These are phyloP conservation scores for Suillus subluteus DNA, from an alignment of 768 basidiomycete genomes.

Conservation along the genomic window DNA sequence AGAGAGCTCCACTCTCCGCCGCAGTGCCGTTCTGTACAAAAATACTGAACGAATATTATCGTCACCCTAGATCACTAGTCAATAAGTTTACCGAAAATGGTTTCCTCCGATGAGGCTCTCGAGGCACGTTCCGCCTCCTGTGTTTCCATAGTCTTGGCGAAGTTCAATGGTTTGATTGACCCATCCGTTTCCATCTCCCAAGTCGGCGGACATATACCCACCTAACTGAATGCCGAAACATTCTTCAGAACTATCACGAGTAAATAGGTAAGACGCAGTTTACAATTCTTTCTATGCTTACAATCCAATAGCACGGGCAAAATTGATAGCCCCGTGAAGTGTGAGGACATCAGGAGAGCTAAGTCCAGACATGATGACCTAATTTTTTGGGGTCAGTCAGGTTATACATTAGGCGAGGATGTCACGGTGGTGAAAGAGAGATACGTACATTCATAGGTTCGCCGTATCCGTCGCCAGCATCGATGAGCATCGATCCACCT, in stretches of 20 bases:
- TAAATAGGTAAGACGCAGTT: constrained; percentile 8
- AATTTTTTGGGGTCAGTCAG: neutral
- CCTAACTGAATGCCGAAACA: constrained; percentile 42
- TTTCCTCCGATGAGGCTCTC: constrained; percentile 51
- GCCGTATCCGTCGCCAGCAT: constrained; percentile 42
- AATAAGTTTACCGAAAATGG: constrained; percentile 44
- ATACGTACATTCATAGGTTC: constrained; percentile 52
- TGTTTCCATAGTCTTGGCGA: constrained; percentile 41
- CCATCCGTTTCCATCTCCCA: constrained; percentile 51
- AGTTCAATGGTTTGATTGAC: constrained; percentile 49
- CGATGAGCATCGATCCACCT: constrained; percentile 49
- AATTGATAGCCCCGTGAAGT: constrained; percentile 59
- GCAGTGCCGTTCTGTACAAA: constrained; percentile 60
- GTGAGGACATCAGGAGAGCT: constrained; percentile 63
- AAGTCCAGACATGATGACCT: constrained; percentile 68
- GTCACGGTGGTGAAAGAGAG: constrained; percentile 1
- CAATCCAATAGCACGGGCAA: constrained; percentile 66
- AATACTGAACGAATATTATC: constrained; percentile 37
- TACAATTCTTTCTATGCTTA: constrained; percentile 32
- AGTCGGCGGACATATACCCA: constrained; percentile 43
- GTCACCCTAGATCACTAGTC: neutral
- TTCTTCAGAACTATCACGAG: constrained; percentile 40
- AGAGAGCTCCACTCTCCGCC: constrained; percentile 55
- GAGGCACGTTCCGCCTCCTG: constrained; percentile 43
- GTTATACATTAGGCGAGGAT: neutral